phyloP scores from a whole-genome alignment of 768 basidiomycete genomes.

The Suillus subalutaceus region DNA sequence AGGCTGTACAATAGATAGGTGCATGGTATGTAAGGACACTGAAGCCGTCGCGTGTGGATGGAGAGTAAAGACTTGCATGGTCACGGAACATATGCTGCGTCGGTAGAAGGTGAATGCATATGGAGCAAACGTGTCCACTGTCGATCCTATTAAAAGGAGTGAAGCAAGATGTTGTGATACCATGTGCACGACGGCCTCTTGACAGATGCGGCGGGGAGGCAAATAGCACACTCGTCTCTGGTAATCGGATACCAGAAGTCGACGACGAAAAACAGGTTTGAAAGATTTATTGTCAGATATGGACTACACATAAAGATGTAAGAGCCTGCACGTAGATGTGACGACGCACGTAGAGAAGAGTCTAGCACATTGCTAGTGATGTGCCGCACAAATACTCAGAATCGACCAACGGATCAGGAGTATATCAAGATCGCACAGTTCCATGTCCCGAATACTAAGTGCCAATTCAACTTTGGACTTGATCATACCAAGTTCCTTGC shows the following conservation, averaged over 20 bases:
- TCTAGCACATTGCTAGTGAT: neutral
- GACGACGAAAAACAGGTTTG: neutral
- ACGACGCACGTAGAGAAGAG: slow-evolving; percentile 2
- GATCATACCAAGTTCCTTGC: neutral
- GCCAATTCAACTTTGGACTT: neutral
- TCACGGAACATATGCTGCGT: neutral
- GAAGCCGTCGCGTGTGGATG: neutral
- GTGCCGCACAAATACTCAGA: neutral
- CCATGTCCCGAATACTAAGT: neutral
- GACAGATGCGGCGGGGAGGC: neutral
- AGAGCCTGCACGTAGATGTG: neutral
- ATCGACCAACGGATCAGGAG: neutral
- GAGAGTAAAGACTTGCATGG: neutral
- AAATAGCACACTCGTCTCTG: no score
- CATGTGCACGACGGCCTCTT: no score
- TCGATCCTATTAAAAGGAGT: neutral
- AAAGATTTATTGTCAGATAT: slow-evolving; percentile 2
- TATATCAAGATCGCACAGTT: neutral
- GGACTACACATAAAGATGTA: neutral
- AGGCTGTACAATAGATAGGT: slow-evolving; percentile 23
- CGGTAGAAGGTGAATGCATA: neutral
- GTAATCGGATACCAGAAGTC: neutral
- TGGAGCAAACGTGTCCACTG: neutral
- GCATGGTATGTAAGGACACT: slow-evolving; percentile 10
- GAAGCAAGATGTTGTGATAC: neutral